Conservation (phyloP, 164 flowering plant genomes). For the Sextonia rubra region DNA sequence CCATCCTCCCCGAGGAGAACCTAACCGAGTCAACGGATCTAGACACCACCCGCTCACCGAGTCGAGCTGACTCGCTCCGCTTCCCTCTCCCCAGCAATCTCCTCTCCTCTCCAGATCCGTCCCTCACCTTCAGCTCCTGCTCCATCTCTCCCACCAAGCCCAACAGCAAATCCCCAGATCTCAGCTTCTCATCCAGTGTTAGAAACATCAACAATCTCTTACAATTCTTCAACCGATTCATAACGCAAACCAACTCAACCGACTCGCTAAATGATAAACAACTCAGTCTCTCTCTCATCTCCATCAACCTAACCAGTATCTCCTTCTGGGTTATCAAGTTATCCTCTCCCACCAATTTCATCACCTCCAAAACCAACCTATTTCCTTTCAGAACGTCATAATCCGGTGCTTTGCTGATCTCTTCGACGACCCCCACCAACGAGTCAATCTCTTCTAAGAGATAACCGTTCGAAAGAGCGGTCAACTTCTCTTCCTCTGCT, state of each 20-base stretch:
- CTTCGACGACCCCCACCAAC: conserved; percentile 40
- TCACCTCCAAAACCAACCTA: conserved; percentile 36
- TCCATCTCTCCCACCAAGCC: conserved; percentile 34
- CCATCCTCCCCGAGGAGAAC: conserved; percentile 34
- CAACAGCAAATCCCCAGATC: conserved; percentile 39
- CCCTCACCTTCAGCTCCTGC: conserved; percentile 23
- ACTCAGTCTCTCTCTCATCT: conserved; percentile 39
- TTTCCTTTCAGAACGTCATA: conserved; percentile 26
- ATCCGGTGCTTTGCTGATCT: conserved; percentile 42
- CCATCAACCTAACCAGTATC: conserved; percentile 38
- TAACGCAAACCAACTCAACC: conserved; percentile 29
- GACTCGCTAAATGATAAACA: conserved; percentile 38
- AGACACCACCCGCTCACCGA: conserved; percentile 19
- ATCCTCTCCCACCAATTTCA: conserved; percentile 39
- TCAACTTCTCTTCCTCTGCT: conserved; percentile 22
- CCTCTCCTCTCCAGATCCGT: conserved; percentile 14
- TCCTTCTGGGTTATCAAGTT: conserved; percentile 36
- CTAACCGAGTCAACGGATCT: conserved; percentile 22
- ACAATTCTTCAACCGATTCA: conserved; percentile 51
- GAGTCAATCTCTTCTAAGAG: conserved; percentile 38
- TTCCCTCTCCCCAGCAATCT: conserved; percentile 11
- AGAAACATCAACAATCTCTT: conserved; percentile 31
- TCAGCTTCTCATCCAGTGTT: conserved; percentile 27
- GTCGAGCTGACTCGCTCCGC: conserved; percentile 47
- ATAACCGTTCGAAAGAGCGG: conserved; percentile 31